A percentile compares a stretch with the other conserved stretches of the same genome.
phyloP scores from a whole-genome alignment of 1,284 basidiomycete genomes.

The Rhodotorula sp. region DNA sequence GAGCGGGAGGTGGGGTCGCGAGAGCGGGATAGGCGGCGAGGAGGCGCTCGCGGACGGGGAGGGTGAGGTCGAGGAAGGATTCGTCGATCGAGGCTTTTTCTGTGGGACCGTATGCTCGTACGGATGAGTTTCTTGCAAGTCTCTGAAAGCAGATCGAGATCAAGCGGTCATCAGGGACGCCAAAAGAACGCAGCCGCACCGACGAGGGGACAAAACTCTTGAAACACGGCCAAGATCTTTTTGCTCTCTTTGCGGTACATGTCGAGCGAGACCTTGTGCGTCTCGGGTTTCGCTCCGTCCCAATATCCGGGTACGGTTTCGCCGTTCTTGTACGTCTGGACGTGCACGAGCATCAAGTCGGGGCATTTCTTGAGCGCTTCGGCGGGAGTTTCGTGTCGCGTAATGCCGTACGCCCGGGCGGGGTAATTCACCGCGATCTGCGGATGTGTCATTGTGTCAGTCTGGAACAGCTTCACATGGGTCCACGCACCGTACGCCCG shows the following conservation, averaged over 20 bases:
- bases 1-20: constrained; percentile 58
- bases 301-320: constrained; percentile 84
- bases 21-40: constrained; percentile 75
- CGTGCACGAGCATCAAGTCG: constrained; percentile 78
- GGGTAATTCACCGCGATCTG: constrained; percentile 93
- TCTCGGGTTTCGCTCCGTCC: constrained; percentile 73
- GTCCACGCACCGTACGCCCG: neutral
- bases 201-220: constrained; percentile 54
- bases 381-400: constrained; percentile 53
- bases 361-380: constrained; percentile 69
- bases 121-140: neutral
- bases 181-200: constrained; percentile 21
- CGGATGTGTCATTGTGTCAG: neutral
- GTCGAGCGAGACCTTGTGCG: constrained; percentile 96
- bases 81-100: constrained; percentile 62
- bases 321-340: constrained; percentile 90
- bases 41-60: constrained; percentile 68
- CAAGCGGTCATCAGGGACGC: neutral
- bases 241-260: constrained; percentile 85
- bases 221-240: constrained; percentile 84
- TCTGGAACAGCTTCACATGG: too few species aligned
- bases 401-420: constrained; percentile 84
- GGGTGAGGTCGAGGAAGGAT: constrained; percentile 84
- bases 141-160: too few species aligned
- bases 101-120: neutral